Evolutionary conservation across 192 early-diverging fungal genomes (phyloP).

Genomic region (Linnemannia hyalina): DNA sequence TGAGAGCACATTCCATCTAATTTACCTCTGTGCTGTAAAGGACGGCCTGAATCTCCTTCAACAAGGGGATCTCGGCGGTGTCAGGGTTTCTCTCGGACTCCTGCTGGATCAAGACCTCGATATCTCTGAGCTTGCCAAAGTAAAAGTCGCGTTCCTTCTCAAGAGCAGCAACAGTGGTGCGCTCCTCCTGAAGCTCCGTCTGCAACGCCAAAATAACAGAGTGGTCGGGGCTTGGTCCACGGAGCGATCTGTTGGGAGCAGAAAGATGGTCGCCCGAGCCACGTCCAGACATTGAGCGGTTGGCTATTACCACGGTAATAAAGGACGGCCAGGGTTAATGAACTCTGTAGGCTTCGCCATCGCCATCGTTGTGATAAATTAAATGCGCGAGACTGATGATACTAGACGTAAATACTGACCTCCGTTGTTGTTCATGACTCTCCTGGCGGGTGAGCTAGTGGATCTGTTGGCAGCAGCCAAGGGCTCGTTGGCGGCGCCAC

Average conservation of each 20-base stretch:
- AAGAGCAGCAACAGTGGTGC: conserved; percentile 88
- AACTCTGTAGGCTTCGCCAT: background rate
- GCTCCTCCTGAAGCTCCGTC: conserved; percentile 83
- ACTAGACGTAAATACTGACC: background rate
- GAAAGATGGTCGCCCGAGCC: conserved; percentile 20
- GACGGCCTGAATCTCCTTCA: conserved; percentile 87
- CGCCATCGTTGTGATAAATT: background rate
- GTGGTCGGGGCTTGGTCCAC: conserved; percentile 63
- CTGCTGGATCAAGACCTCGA: conserved; percentile 93
- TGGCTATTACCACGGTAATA: conserved; percentile 17
- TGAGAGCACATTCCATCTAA: conserved; percentile 18
- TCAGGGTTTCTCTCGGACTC: conserved; percentile 70
- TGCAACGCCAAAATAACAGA: conserved; percentile 81
- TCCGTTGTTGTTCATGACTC: conserved; percentile 62
- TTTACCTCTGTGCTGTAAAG: conserved; percentile 90
- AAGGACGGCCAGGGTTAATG: background rate
- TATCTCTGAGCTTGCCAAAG: conserved; percentile 93
- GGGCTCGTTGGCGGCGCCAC: conserved; percentile 61
- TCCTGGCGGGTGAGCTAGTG: conserved; percentile 53
- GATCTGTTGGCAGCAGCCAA: conserved; percentile 57
- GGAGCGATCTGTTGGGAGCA: conserved; percentile 36
- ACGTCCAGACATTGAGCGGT: conserved; percentile 51
- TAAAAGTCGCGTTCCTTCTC: conserved; percentile 99
- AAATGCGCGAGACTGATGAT: background rate
- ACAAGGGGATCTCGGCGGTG: conserved; percentile 64